Percentiles rank a stretch among this genome's conserved stretches.
phyloP scores from a whole-genome alignment of 139 green algal genomes.

The Spirogloea muscicola region DNA sequence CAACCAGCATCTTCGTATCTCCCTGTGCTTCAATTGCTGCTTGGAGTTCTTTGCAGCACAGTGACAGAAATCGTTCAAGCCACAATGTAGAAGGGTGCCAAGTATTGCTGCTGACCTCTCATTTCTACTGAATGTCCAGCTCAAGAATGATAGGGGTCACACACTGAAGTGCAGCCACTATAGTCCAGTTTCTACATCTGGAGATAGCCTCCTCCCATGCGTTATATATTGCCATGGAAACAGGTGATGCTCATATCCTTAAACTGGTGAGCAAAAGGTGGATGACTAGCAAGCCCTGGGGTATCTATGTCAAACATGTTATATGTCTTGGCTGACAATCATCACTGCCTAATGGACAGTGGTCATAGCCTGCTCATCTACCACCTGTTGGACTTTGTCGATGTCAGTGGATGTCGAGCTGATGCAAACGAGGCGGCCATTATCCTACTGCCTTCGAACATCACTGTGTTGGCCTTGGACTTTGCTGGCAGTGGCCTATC shows the following conservation, averaged over 20 bases:
- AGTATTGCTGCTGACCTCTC: too few relatives aligned
- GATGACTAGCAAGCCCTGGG: not conserved
- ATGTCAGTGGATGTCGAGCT: slow-evolving; percentile 40
- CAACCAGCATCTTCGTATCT: too few relatives aligned
- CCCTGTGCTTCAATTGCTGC: not conserved
- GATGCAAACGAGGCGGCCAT: slow-evolving; percentile 50
- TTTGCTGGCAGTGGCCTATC: slow-evolving; percentile 74
- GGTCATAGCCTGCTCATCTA: not conserved
- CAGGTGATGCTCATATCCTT: slow-evolving; percentile 15
- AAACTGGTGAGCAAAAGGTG: not conserved
- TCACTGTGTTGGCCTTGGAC: slow-evolving; percentile 53
- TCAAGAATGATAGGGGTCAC: slow-evolving; percentile 33
- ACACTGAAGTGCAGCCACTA: slow-evolving; percentile 45
- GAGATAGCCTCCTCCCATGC: slow-evolving; percentile 35
- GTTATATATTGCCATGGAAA: slow-evolving; percentile 51
- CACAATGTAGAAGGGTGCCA: too few relatives aligned
- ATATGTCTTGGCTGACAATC: not conserved
- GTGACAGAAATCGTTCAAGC: too few relatives aligned
- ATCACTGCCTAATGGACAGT: not conserved
- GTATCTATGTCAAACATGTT: not conserved
- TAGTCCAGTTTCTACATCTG: not conserved
- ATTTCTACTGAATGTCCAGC: too few relatives aligned
- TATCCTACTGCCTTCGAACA: slow-evolving; percentile 48
- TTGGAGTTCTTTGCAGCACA: too few relatives aligned
- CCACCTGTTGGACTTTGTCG: not conserved